phyloP scores from a whole-genome alignment of 2,329 filamentous ascomycete genomes.

The Coniochaeta sp. region DNA sequence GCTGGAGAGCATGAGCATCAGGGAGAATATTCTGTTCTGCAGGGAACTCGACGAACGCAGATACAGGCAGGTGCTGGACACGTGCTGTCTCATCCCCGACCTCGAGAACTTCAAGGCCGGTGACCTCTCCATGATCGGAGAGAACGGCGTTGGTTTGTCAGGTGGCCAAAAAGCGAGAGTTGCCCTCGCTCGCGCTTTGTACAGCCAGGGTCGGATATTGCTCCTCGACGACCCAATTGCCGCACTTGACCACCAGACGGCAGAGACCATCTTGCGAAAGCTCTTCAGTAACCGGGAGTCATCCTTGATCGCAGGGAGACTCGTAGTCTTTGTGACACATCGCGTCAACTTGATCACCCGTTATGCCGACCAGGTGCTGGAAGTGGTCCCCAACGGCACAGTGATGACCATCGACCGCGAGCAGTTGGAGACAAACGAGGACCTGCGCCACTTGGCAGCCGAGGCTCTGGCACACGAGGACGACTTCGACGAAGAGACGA shows the following conservation, averaged over 20 bases:
- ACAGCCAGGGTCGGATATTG: slow-evolving; percentile 49
- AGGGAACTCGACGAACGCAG: slow-evolving; percentile 43
- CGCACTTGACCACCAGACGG: slow-evolving; percentile 56
- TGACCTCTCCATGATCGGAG: slow-evolving; percentile 53
- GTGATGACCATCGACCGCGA: slow-evolving; percentile 32
- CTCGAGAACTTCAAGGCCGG: slow-evolving; percentile 48
- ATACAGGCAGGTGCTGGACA: slow-evolving; percentile 54
- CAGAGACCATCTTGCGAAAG: slow-evolving; percentile 53
- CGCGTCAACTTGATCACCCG: slow-evolving; percentile 68
- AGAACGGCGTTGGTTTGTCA: slow-evolving; percentile 56
- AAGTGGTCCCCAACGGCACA: slow-evolving; percentile 54
- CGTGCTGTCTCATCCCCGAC: slow-evolving; percentile 51
- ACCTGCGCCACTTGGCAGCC: slow-evolving; percentile 23
- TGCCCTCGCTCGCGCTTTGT: slow-evolving; percentile 55
- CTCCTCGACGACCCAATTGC: slow-evolving; percentile 59
- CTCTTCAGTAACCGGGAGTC: slow-evolving; percentile 33
- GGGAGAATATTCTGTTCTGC: slow-evolving; percentile 59
- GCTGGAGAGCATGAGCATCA: slow-evolving; percentile 59
- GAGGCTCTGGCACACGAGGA: slow-evolving; percentile 14
- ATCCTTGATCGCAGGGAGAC: slow-evolving; percentile 45
- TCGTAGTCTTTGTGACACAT: slow-evolving; percentile 74
- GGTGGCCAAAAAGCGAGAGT: slow-evolving; percentile 59
- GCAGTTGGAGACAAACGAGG: slow-evolving; percentile 29
- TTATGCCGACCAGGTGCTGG: slow-evolving; percentile 66
- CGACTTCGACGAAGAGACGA: slow-evolving; percentile 23